Evolutionary conservation across 1,139 yeast genomes (phyloP).

Genomic region (Diutina pseudorugosa): DNA sequence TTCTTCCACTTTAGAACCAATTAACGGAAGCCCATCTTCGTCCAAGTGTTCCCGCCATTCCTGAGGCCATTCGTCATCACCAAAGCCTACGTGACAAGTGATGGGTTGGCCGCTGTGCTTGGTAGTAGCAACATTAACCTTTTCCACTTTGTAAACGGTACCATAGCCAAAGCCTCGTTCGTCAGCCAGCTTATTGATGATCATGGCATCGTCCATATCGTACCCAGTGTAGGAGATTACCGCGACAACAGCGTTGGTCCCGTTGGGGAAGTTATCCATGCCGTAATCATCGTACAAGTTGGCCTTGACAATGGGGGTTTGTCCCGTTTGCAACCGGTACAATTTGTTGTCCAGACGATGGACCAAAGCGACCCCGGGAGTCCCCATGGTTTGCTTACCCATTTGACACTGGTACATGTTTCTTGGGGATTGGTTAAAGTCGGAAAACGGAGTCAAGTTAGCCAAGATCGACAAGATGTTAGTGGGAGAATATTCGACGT

Average conservation of each 20-base stretch:
- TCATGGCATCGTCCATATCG: constrained; percentile 99
- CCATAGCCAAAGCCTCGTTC: constrained; percentile 98
- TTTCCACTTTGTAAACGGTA: constrained; percentile 89
- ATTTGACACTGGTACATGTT: constrained; percentile 99
- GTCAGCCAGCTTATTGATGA: constrained; percentile 89
- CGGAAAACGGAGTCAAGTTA: constrained; percentile 93
- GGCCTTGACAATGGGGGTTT: constrained; percentile 95
- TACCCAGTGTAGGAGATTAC: constrained; percentile 97
- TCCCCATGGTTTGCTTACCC: constrained; percentile 99
- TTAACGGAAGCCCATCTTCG: constrained; percentile 83
- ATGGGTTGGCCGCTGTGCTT: constrained; percentile 92
- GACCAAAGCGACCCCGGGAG: constrained; percentile 90
- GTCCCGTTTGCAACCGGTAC: constrained; percentile 88
- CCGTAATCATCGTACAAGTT: constrained; percentile 91
- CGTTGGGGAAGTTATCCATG: constrained; percentile 97
- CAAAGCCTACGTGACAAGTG: constrained; percentile 91
- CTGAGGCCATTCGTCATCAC: constrained; percentile 85
- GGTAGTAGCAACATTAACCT: constrained; percentile 65
- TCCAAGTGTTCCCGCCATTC: constrained; percentile 83
- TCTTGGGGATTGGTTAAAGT: constrained; percentile 98
- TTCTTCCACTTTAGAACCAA: constrained; percentile 81
- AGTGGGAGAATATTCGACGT: constrained; percentile 92
- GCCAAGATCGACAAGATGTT: constrained; percentile 89
- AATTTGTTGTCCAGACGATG: constrained; percentile 94
- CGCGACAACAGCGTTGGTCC: constrained; percentile 97